Percentiles rank a stretch among this genome's conserved stretches.
phyloP scores from a whole-genome alignment of 371 early-diverging fungal species.

The Mucor circinelloides region DNA sequence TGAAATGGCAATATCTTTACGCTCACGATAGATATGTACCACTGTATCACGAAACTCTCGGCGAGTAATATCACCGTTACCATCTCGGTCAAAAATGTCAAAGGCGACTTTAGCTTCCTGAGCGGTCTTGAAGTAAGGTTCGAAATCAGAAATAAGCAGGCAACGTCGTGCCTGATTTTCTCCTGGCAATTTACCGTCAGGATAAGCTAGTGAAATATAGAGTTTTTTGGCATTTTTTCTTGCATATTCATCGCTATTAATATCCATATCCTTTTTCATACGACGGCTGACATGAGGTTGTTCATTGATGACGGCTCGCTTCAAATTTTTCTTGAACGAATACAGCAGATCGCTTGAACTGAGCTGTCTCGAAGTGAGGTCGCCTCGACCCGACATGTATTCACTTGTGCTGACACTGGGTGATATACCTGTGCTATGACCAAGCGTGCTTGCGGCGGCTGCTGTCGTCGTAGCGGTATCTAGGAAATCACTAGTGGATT shows the following conservation, averaged over 20 bases:
- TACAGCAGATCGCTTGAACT: conserved; percentile 17
- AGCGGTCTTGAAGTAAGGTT: conserved; percentile 50
- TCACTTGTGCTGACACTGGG: neutral
- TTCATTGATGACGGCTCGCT: conserved; percentile 31
- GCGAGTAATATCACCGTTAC: conserved; percentile 66
- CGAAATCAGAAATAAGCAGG: conserved; percentile 50
- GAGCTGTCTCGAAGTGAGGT: neutral
- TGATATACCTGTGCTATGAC: neutral
- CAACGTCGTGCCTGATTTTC: conserved; percentile 22
- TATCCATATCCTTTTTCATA: conserved; percentile 13
- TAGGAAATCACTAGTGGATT: neutral
- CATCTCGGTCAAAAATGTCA: conserved; percentile 66
- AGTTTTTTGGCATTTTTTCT: conserved; percentile 36
- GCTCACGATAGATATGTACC: conserved; percentile 63
- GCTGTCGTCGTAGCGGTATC: neutral
- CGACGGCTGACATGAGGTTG: conserved; percentile 19
- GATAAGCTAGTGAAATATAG: conserved; percentile 31
- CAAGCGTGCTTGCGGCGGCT: neutral
- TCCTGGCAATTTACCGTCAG: conserved; percentile 11
- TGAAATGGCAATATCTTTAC: conserved; percentile 57
- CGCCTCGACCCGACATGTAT: neutral
- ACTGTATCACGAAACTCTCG: conserved; percentile 64
- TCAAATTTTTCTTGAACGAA: conserved; percentile 25
- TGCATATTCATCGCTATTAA: conserved; percentile 34
- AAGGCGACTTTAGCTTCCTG: conserved; percentile 67